Percentiles rank a stretch among this genome's conserved stretches.
phyloP scores from a whole-genome alignment of 176 grass and related monocot genomes.

The Aegilops speltoides region DNA sequence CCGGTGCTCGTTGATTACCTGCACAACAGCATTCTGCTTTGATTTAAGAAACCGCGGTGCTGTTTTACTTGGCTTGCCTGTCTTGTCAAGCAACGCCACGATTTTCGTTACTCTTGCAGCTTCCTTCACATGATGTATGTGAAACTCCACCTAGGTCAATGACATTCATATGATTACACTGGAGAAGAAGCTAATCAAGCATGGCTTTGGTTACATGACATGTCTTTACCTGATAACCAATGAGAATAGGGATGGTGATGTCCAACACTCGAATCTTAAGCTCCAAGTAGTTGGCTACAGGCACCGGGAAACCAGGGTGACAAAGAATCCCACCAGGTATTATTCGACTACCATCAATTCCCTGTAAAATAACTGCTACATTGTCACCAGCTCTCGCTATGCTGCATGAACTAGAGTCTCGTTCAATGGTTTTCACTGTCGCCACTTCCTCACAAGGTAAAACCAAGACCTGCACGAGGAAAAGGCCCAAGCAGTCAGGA shows the following conservation, averaged over 20 bases:
- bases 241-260: conserved; percentile 60
- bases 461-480: conserved; percentile 67
- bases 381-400: conserved; percentile 88
- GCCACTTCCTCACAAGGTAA: conserved; percentile 62
- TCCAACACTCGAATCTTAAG: conserved; percentile 84
- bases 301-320: conserved; percentile 72
- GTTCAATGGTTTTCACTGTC: conserved; percentile 75
- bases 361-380: conserved; percentile 65
- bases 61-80: conserved; percentile 68
- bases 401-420: conserved; percentile 61
- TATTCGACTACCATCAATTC: conserved; percentile 54
- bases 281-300: conserved; percentile 57
- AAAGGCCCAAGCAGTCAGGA: conserved; percentile 11
- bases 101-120: conserved; percentile 79
- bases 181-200: conserved; percentile 6
- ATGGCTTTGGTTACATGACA: conserved; percentile 15
- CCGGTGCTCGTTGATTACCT: conserved; percentile 39
- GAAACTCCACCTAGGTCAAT: conserved; percentile 74
- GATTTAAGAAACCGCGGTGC: conserved; percentile 84
- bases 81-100: conserved; percentile 76
- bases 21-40: conserved; percentile 83
- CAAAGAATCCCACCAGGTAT: conserved; percentile 83
- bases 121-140: conserved; percentile 96
- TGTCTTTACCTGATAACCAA: conserved; percentile 72
- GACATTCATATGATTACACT: conserved; percentile 10